These are phyloP conservation scores for Omphalotus olearius DNA, from an alignment of 1,284 basidiomycete genomes.

Conservation along the genomic window DNA sequence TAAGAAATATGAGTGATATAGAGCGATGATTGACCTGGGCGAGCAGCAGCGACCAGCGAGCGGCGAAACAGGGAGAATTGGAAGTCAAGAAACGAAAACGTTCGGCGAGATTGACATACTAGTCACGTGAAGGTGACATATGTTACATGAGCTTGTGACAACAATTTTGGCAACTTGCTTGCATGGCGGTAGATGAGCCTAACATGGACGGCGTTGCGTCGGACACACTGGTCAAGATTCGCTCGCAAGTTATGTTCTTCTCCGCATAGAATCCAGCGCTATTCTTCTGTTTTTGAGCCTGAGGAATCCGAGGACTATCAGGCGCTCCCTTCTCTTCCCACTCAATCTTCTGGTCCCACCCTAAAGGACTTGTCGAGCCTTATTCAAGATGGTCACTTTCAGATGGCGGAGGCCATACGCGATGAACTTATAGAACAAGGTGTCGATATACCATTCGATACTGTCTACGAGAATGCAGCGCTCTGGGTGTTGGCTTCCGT, in stretches of 20 bases:
- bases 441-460: conserved; percentile 25
- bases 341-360: not conserved
- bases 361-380: not conserved
- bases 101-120: too few species aligned
- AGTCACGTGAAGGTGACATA: not conserved
- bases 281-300: not conserved
- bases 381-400: not conserved
- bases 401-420: not conserved
- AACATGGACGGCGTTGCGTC: not conserved
- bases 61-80: not conserved
- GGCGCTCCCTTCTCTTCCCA: not conserved
- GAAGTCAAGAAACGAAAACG: not conserved
- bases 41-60: conserved; percentile 13
- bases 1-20: too few species aligned
- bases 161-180: not conserved
- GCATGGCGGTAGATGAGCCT: not conserved
- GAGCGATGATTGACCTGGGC: not conserved
- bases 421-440: not conserved
- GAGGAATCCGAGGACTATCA: not conserved
- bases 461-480: conserved; percentile 29
- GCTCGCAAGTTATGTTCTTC: not conserved
- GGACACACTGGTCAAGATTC: not conserved
- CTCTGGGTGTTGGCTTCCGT: conserved; percentile 17
- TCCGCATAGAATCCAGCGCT: not conserved
- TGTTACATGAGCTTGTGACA: not conserved